Conservation (phyloP, 345 rosid genomes). For the Pugionium cornutum region DNA sequence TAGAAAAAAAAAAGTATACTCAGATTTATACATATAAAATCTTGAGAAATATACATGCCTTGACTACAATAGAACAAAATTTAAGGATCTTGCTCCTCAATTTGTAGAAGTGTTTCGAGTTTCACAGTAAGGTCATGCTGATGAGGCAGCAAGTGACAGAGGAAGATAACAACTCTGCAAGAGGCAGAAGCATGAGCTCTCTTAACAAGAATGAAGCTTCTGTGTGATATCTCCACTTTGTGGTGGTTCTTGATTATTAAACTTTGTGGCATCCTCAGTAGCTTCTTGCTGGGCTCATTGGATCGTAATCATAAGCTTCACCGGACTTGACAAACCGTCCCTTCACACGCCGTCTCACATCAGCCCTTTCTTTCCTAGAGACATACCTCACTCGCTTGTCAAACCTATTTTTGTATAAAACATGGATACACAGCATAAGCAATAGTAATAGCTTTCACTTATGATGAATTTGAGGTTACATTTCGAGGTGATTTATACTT, state of each 20-base stretch:
- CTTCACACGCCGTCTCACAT: constrained; percentile 87
- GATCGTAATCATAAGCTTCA: constrained; percentile 88
- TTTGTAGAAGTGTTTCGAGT: constrained; percentile 16
- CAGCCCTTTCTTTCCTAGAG: constrained; percentile 62
- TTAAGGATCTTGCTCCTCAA: constrained; percentile 24
- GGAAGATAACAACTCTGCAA: constrained; percentile 4
- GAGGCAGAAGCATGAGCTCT: constrained; percentile 17
- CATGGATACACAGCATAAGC: constrained; percentile 6
- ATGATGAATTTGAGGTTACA: background rate
- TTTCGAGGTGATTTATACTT: constrained; percentile 37
- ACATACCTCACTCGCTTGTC: constrained; percentile 85
- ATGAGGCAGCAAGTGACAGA: constrained; percentile 16
- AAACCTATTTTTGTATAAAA: constrained; percentile 52
- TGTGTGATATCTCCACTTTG: constrained; percentile 5
- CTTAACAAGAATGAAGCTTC: constrained; percentile 5
- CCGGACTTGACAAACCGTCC: constrained; percentile 94
- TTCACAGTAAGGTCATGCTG: constrained; percentile 12
- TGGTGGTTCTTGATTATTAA: constrained; percentile 9
- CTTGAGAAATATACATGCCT: background rate
- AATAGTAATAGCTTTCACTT: background rate
- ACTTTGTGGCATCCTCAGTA: constrained; percentile 46
- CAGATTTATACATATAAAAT: constrained; percentile 6
- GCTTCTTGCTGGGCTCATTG: constrained; percentile 75
- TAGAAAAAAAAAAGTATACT: background rate
- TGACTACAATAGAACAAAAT: constrained; percentile 33